Evolutionary conservation across 495 filamentous ascomycete species (phyloP).

Genomic region (Aspergillus taichungensis): DNA sequence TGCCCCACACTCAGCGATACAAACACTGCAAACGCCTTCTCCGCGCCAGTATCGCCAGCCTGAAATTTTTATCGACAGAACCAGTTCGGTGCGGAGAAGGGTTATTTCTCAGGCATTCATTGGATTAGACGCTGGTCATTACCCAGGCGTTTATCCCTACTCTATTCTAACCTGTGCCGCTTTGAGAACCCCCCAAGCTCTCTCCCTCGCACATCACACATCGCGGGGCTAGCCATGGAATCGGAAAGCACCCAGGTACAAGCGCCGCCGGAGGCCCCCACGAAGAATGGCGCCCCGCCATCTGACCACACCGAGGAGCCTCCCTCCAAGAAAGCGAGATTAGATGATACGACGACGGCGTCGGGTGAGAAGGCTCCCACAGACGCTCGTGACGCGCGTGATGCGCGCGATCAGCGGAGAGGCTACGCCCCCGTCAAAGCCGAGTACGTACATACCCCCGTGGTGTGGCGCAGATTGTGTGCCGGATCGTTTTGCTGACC

Average conservation of each 20-base stretch:
- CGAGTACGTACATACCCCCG: constrained; percentile 50
- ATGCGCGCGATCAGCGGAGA: constrained; percentile 36
- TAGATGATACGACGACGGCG: constrained; percentile 33
- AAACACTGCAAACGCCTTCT: too few species aligned
- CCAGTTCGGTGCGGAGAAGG: too few species aligned
- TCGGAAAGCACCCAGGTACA: constrained; percentile 5
- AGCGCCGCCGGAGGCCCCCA: constrained; percentile 3
- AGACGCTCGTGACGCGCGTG: too few species aligned
- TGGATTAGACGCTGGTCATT: too few species aligned
- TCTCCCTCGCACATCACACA: neutral
- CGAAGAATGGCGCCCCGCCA: constrained; percentile 4
- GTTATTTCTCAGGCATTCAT: too few species aligned
- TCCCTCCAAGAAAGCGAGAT: constrained; percentile 50
- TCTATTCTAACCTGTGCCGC: too few species aligned
- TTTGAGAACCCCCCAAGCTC: neutral
- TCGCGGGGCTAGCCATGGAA: too few species aligned
- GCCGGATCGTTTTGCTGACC: constrained; percentile 4
- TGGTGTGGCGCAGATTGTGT: neutral
- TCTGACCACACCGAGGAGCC: constrained; percentile 30
- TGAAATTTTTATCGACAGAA: too few species aligned
- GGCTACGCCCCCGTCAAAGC: constrained; percentile 77
- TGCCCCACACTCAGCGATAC: too few species aligned
- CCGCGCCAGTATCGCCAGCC: too few species aligned
- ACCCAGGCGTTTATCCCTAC: too few species aligned
- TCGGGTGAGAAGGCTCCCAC: constrained; percentile 3